Percentiles rank a stretch among this genome's conserved stretches.
Conservation (phyloP, 2,329 filamentous ascomycete species). For the Fusarium longipes region DNA sequence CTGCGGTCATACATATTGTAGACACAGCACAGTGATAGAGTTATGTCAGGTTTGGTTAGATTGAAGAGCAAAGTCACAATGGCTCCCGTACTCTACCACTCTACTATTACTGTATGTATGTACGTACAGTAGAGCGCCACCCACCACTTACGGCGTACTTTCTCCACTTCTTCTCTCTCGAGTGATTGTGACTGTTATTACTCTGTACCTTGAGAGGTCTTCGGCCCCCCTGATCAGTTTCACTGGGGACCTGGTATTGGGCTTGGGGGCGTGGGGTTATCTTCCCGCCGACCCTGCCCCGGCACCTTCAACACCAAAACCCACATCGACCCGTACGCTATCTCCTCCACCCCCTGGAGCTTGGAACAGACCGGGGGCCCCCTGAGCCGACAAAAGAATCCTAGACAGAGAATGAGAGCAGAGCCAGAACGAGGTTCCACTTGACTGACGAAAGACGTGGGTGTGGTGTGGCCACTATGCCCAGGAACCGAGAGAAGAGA, state of each 20-base stretch:
- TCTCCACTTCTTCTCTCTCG: not conserved
- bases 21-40: not conserved
- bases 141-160: conserved; percentile 22
- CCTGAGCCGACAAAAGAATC: conserved; percentile 19
- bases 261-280: conserved; percentile 36
- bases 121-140: conserved; percentile 21
- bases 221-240: conserved; percentile 32
- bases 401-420: not conserved
- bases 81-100: conserved; percentile 18
- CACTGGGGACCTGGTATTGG: conserved; percentile 5
- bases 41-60: conserved; percentile 15
- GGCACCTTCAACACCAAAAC: conserved; percentile 18
- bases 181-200: not conserved
- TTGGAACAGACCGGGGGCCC: conserved; percentile 37
- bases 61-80: conserved; percentile 30
- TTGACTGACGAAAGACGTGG: conserved; percentile 42
- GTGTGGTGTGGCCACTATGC: conserved; percentile 42
- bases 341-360: conserved; percentile 40
- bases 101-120: too few species aligned
- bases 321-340: conserved; percentile 32
- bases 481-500: conserved; percentile 29
- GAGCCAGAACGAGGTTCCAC: conserved; percentile 21
- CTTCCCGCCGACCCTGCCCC: conserved; percentile 36
- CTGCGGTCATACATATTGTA: not conserved
- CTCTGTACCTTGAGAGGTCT: conserved; percentile 25